Evolutionary conservation across 139 green algal species (phyloP), one percentile per base, ranked within the genome.

Genomic region (Helicosporidium sp.): DNA sequence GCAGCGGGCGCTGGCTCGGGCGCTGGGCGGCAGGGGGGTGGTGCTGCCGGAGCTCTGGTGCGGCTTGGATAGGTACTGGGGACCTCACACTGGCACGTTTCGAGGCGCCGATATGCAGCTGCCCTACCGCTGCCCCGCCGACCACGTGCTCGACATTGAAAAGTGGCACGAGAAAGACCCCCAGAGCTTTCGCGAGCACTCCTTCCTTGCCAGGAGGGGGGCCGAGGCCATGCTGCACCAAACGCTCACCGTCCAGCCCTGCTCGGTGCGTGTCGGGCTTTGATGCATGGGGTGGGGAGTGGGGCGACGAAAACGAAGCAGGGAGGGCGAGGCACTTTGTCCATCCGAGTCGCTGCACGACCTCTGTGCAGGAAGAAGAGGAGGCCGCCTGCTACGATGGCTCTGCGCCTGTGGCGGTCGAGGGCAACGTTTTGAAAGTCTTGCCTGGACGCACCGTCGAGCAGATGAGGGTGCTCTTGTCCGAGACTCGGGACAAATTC

Each of bases 91-190:
- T 26, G 52, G 64, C 60, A 52, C 58, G 10, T 51, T 80, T 2
- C 66, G 66, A 1, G 66, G 66, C 17, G 66, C 62, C 26, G 25
- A 24, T 12, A 37, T 64, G 24, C 64, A 58, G 28, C 54, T 84
- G 16, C 78, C 78, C 20, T 88, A 78, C 47, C 28, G 62, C 5
- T 82, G 73, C 47, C 78, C 78, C 22, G 65, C 79, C 55, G 78
- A 88, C 47, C 75, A 88, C 46, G 58, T 83, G 17, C 45, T 84
- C 23, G 69, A 75, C 36, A 57, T 70, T 4, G 52, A 72, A 47
- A 45, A 55, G 29, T 20, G 72, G 26, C 10, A 48, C 40, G 5
- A 42, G 2, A 4, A 35, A 6, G 5, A 28, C 44, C 10, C 58
- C n/a, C 26, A 28, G 3, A 27, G 6, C 12, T 66, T 26, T 27